Conservation (phyloP, 148 eudicot species). For the Nyssa sinensis region DNA sequence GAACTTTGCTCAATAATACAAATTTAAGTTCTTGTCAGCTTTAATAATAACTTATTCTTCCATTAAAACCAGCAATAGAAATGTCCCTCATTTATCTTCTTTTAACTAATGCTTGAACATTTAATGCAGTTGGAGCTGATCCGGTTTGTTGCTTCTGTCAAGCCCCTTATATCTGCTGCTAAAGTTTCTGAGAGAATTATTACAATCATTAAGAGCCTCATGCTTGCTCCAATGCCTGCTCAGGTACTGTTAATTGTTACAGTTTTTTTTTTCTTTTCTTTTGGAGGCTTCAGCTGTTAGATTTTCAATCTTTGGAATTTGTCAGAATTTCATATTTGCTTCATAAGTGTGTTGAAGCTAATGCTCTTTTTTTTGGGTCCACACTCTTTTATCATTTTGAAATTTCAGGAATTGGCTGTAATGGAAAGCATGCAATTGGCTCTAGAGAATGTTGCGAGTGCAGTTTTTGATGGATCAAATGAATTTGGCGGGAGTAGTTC, state of each 20-base stretch:
- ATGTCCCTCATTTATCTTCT: neutral
- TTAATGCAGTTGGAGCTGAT: conserved; percentile 80
- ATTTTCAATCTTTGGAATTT: neutral
- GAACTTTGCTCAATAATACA: neutral
- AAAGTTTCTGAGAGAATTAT: conserved; percentile 67
- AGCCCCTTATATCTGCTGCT: conserved; percentile 75
- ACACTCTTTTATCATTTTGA: neutral
- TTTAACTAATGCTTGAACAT: conserved; percentile 11
- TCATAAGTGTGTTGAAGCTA: neutral
- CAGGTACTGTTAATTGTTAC: conserved; percentile 39
- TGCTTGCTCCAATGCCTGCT: conserved; percentile 54
- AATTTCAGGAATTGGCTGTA: conserved; percentile 63
- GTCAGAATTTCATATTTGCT: neutral
- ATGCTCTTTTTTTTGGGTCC: neutral
- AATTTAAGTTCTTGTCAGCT: too few relatives aligned
- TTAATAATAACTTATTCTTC: neutral
- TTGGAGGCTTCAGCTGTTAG: neutral
- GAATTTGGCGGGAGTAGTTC: conserved; percentile 44
- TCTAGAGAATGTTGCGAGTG: conserved; percentile 62
- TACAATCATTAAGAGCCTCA: conserved; percentile 44
- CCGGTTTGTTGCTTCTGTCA: conserved; percentile 63
- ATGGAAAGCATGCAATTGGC: conserved; percentile 92
- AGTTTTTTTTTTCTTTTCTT: neutral
- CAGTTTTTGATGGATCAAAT: conserved; percentile 76
- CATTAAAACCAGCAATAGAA: neutral